phyloP scores from a whole-genome alignment of 345 rosid genomes.

The Lepidium sativum region DNA sequence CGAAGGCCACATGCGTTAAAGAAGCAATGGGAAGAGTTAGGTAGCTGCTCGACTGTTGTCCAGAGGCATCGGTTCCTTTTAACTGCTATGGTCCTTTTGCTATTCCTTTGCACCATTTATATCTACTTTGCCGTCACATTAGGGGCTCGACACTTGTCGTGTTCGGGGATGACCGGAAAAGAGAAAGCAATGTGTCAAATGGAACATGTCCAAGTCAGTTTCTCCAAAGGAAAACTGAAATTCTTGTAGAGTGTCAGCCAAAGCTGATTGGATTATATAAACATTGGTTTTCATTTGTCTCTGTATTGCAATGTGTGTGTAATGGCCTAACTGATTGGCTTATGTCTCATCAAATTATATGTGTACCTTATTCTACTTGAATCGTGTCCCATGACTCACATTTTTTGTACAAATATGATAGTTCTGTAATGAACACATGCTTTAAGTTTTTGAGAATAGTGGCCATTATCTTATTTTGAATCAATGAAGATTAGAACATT shows the following conservation, averaged over 20 bases:
- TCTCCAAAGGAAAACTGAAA: conserved; percentile 51
- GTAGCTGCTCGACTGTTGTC: conserved; percentile 64
- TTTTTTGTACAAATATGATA: conserved; percentile 7
- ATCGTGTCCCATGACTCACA: background rate
- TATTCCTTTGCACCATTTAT: conserved; percentile 77
- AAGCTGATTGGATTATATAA: conserved; percentile 6
- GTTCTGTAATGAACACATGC: conserved; percentile 2
- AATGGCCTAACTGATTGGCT: conserved; percentile 2
- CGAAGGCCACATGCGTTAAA: conserved; percentile 58
- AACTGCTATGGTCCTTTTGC: conserved; percentile 65
- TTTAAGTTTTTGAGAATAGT: background rate
- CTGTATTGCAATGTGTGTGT: conserved; percentile 10
- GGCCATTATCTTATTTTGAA: background rate
- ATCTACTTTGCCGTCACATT: conserved; percentile 89
- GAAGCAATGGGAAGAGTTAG: conserved; percentile 70
- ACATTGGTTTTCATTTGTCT: background rate
- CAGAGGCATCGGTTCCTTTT: conserved; percentile 81
- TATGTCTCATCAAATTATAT: background rate
- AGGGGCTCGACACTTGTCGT: conserved; percentile 45
- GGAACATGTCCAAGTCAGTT: conserved; percentile 38
- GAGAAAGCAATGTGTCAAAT: conserved; percentile 50
- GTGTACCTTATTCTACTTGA: background rate
- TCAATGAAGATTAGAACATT: background rate
- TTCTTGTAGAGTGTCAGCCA: conserved; percentile 25
- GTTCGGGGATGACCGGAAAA: conserved; percentile 60